A percentile compares a stretch with the other conserved stretches of the same genome.
Conservation (phyloP, 805 yeast species). For the Metschnikowia orientalis region DNA sequence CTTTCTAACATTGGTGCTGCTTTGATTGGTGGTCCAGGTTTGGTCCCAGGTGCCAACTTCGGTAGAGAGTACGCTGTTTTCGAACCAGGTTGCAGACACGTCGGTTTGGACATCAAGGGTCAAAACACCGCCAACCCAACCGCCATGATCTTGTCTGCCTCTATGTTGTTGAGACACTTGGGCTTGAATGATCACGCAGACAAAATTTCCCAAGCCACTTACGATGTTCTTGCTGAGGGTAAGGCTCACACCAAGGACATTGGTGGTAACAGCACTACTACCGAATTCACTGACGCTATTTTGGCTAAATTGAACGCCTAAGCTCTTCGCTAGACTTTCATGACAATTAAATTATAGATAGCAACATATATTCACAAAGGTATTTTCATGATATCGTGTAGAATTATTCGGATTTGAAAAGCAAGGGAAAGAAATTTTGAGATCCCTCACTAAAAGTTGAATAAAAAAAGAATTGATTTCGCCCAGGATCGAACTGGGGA, state of each 20-base stretch:
- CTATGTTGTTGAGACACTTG: slow-evolving; percentile 91
- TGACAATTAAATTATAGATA: slow-evolving; percentile 9
- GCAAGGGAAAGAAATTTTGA: not conserved
- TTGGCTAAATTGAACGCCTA: slow-evolving; percentile 55
- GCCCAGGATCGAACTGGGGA: slow-evolving; percentile 27
- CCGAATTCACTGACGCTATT: slow-evolving; percentile 92
- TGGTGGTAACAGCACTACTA: slow-evolving; percentile 85
- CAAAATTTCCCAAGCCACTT: slow-evolving; percentile 83
- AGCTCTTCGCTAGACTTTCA: slow-evolving; percentile 3
- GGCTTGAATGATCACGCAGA: slow-evolving; percentile 83
- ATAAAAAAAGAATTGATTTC: slow-evolving; percentile 16
- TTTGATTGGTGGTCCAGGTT: slow-evolving; percentile 94
- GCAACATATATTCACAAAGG: slow-evolving; percentile 8
- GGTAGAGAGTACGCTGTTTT: slow-evolving; percentile 97
- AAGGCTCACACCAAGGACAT: slow-evolving; percentile 81
- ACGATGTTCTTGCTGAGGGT: slow-evolving; percentile 87
- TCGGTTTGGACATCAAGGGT: slow-evolving; percentile 94
- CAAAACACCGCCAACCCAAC: slow-evolving; percentile 96
- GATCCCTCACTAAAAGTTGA: too few relatives aligned
- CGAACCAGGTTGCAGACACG: slow-evolving; percentile 99
- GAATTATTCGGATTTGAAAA: not conserved
- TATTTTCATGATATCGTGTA: not conserved
- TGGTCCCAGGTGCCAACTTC: slow-evolving; percentile 97
- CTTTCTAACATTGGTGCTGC: slow-evolving; percentile 98
- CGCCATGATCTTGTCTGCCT: slow-evolving; percentile 88